Evolutionary conservation across 73 alveolate genomes (phyloP), one percentile per base, ranked within the genome.

Genomic region (Paramecium pentaurelia): DNA sequence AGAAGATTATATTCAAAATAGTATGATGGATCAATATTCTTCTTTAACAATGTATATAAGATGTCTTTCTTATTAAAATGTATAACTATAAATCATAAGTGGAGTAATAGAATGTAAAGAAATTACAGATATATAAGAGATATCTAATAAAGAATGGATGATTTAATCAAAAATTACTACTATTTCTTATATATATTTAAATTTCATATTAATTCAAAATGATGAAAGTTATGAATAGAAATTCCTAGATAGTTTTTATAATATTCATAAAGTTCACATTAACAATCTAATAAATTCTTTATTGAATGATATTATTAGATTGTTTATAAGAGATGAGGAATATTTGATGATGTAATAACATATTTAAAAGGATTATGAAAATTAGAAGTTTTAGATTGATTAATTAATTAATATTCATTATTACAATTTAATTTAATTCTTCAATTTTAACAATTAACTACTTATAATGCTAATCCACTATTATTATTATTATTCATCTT

Each of bases 321-420:
- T 45, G n/a, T 40, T 45, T 42, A 45, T 18, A 80, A 80, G 77
- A 47, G 91, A 80, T 80, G 75, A 40, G 34, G 91, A 77, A 44
- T 80, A 36, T 42, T 49, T 80, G 16, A 40, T 80, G 73, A 80
- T 45, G 20, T 14, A 49, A 12, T 16, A 45, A 4, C 45, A 32
- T 37, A 80, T 80, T 5, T 32, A 36, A 32, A 28, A 64, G 84
- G 47, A 32, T 64, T 5, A 32, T 1, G 4, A 2, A 64, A 64
- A 64, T 64, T 30, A 3, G 84, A 64, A 28, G 84, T 64, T 27
- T 64, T 64, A 64, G 28, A 64, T 64, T 64, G 84, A 64, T 64
- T 32, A 32, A 32, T 64, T 34, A 32, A 32, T 30, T 28, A 64
- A 64, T 12, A 32, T 25, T 64, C 42, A 32, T 64, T 14, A 64